Conservation (phyloP, 768 basidiomycete species). For the Russula griseocarnosa region DNA sequence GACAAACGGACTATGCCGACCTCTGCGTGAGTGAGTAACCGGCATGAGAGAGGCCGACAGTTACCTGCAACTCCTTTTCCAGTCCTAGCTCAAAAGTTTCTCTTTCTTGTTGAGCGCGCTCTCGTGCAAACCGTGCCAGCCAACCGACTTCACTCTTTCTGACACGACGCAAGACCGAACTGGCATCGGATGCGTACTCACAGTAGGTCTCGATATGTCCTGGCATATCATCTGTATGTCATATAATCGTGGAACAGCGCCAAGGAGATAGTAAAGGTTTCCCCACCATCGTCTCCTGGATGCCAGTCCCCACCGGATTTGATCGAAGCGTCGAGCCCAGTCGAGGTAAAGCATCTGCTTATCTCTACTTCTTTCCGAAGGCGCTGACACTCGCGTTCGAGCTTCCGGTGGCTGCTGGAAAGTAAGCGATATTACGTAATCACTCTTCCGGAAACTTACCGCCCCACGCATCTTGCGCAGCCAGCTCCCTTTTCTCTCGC, state of each 20-base stretch:
- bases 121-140: conserved; percentile 52
- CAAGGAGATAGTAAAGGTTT: background rate
- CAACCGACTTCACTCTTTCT: conserved; percentile 50
- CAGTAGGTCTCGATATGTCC: conserved; percentile 37
- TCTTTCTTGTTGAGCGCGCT: conserved; percentile 46
- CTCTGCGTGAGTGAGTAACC: background rate
- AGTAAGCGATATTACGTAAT: background rate
- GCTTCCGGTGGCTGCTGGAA: conserved; percentile 48
- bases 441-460: conserved; percentile 39
- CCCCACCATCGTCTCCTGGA: conserved; percentile 28
- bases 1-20: conserved; percentile 16
- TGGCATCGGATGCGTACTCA: conserved; percentile 19
- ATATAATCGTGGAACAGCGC: background rate
- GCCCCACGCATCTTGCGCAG: conserved; percentile 63
- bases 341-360: conserved; percentile 49
- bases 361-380: conserved; percentile 57
- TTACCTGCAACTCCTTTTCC: conserved; percentile 68
- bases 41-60: conserved; percentile 20
- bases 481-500: conserved; percentile 64
- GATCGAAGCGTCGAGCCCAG: conserved; percentile 64
- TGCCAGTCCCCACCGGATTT: conserved; percentile 47
- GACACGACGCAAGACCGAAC: conserved; percentile 17
- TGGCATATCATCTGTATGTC: conserved; percentile 29
- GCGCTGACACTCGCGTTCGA: conserved; percentile 55
- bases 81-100: conserved; percentile 56